Conservation (phyloP, 495 filamentous ascomycete species). For the Aspergillus homomorphus region DNA sequence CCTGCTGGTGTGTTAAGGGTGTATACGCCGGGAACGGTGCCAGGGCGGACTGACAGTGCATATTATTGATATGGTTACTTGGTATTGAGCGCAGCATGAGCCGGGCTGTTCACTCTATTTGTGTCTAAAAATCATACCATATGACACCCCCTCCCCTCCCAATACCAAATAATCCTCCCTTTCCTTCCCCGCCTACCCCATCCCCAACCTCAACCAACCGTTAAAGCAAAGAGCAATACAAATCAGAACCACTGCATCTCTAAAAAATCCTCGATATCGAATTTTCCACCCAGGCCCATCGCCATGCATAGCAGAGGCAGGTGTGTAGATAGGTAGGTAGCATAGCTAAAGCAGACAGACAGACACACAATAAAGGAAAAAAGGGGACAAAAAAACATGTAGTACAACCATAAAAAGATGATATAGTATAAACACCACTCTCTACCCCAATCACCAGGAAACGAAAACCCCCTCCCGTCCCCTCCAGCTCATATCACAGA, state of each 20-base stretch:
- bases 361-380: neutral
- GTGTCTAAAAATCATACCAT: no score
- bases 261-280: neutral
- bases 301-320: neutral
- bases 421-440: neutral
- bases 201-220: neutral
- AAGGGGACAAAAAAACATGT: neutral
- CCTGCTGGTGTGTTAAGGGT: constrained; percentile 29
- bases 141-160: no score
- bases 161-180: no score
- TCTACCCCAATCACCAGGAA: neutral
- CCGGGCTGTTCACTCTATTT: no score
- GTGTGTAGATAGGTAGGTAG: neutral
- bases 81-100: neutral
- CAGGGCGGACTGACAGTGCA: constrained; percentile 36
- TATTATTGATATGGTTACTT: constrained; percentile 46
- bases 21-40: constrained; percentile 43
- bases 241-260: no score
- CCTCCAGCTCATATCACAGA: neutral
- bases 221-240: no score
- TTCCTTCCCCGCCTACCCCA: no score
- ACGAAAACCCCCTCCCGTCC: neutral
- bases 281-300: neutral
- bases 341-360: neutral
- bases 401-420: constrained; percentile 7